Conservation (phyloP, 2,329 filamentous ascomycete species). For the Boeremia lycopersici region DNA sequence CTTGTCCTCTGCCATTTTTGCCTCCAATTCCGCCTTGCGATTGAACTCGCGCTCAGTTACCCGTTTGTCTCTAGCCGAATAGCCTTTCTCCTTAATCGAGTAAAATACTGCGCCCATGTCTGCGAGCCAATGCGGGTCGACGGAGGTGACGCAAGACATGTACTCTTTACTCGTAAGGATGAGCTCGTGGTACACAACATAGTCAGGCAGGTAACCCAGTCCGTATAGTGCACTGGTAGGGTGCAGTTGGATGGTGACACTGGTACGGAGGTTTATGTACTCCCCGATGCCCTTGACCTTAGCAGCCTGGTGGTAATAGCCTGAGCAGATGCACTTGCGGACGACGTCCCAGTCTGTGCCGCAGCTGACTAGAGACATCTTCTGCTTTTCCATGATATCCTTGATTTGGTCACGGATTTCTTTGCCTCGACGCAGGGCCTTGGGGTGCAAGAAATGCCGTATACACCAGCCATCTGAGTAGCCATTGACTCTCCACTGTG, state of each 20-base stretch:
- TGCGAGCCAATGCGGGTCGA: constrained; percentile 96
- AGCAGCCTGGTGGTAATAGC: constrained; percentile 97
- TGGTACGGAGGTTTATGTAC: constrained; percentile 95
- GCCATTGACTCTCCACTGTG: constrained; percentile 91
- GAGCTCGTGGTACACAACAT: constrained; percentile 96
- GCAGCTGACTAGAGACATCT: constrained; percentile 85
- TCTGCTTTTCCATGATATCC: constrained; percentile 93
- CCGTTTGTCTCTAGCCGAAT: constrained; percentile 82
- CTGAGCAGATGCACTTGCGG: constrained; percentile 93
- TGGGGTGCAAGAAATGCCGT: constrained; percentile 93
- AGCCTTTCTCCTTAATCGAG: constrained; percentile 96
- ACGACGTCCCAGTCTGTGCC: constrained; percentile 98
- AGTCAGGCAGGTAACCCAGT: constrained; percentile 90
- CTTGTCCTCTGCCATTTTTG: constrained; percentile 88
- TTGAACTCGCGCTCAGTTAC: constrained; percentile 93
- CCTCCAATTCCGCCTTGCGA: constrained; percentile 88
- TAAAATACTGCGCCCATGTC: constrained; percentile 98
- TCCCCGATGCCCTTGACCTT: constrained; percentile 96
- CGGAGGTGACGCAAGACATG: constrained; percentile 94
- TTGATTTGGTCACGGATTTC: constrained; percentile 92
- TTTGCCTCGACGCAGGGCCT: constrained; percentile 86
- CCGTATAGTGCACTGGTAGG: constrained; percentile 94
- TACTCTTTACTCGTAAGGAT: constrained; percentile 97
- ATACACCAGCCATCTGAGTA: constrained; percentile 90
- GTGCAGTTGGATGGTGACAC: constrained; percentile 91